Base-by-base conservation (phyloP, 2,329 filamentous ascomycete genomes). In the Colletotrichum limetticola region DNA sequence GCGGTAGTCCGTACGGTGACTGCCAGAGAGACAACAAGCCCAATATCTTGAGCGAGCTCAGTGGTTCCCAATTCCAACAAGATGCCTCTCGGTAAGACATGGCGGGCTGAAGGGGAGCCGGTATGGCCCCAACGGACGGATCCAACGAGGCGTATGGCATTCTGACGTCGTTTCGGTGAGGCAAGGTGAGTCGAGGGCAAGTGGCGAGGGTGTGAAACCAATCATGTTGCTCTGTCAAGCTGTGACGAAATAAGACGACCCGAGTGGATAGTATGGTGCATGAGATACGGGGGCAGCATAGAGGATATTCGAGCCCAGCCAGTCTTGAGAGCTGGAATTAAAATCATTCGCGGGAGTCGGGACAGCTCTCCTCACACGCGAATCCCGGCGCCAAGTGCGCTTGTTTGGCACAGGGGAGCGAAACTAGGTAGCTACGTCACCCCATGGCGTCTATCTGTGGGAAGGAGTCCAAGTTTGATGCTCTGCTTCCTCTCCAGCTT, bases 51-150 rank as follows among this genome's bases (percentile, higher is more conserved):
- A 32, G 26, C 26, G 26, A 28, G 24, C 55, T 24, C 52, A 24
- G 16, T 55, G 11, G 5, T 58, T 28, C 28, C 55, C 56, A 64
- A 69, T 69, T 72, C 59, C 66, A 72, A 59, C 65, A 61, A 61
- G 65, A 42, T 28, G n/a, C 63, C 32, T 53, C n/a, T 61, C 59
- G 66, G 65, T 64, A 59, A 72, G 69, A 68, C 65, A 63, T 52
- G 58, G 57, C 42, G 64, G 58, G 57, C 60, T 49, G 24, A 32
- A 57, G 64, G 57, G 24, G 60, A 63, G 19, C 11, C 19, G 46
- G 49, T 12, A 24, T 42, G 32, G 12, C 30, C 66, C 66, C 66
- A 62, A 68, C 66, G 58, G 57, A 62, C 28, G 19, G 55, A 16
- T 56, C 22, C 49, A 42, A 32, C 61, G 22, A 30, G 30, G 53